phyloP scores from a whole-genome alignment of 768 basidiomycete species.

The Suillus subluteus region DNA sequence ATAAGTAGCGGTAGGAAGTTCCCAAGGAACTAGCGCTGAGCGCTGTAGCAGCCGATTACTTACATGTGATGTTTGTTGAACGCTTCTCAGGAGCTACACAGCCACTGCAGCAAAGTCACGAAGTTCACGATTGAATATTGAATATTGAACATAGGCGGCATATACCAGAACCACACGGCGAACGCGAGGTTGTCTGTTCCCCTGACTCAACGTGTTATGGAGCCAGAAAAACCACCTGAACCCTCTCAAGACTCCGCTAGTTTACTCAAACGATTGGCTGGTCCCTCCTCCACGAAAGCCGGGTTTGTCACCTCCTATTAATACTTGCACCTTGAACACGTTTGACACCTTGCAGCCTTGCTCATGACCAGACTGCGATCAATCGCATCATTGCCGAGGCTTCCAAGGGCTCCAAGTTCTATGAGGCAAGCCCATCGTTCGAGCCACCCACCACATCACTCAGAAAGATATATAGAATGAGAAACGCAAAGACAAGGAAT shows the following conservation, averaged over 20 bases:
- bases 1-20: not conserved
- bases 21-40: not conserved
- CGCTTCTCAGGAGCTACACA: slow-evolving; percentile 1
- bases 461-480: slow-evolving; percentile 62
- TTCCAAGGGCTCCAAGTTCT: slow-evolving; percentile 93
- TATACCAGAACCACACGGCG: not conserved
- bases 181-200: not conserved
- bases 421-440: slow-evolving; percentile 57
- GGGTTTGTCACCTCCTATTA: slow-evolving; percentile 53
- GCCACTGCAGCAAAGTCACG: not conserved
- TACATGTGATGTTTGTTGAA: not conserved
- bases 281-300: slow-evolving; percentile 88
- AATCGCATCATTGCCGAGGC: slow-evolving; percentile 89
- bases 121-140: not conserved
- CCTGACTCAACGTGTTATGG: slow-evolving; percentile 5
- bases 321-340: not conserved
- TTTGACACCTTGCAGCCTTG: slow-evolving; percentile 48
- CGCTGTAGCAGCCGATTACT: not conserved
- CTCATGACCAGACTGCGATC: slow-evolving; percentile 81
- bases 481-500: slow-evolving; percentile 84
- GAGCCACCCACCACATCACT: slow-evolving; percentile 5
- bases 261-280: slow-evolving; percentile 80
- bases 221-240: slow-evolving; percentile 28
- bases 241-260: slow-evolving; percentile 67
- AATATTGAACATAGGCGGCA: not conserved